Base-by-base conservation (phyloP, 176 grass and related monocot species). In the Musa troglodytarum region DNA sequence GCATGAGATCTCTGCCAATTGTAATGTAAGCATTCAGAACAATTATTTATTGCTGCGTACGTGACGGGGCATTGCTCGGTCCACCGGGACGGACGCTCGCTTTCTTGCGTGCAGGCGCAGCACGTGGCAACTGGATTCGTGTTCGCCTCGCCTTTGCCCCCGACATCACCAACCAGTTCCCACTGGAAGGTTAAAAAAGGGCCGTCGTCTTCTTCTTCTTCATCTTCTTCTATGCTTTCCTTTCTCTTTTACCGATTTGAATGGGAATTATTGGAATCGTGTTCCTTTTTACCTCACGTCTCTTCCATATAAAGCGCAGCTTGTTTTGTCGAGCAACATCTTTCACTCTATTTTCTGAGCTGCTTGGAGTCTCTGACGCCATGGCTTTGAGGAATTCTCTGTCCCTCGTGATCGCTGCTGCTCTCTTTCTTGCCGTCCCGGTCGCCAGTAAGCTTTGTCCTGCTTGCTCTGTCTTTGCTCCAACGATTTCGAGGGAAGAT, bases 351-450 rank as follows among this genome's bases (percentile, higher is more conserved):
- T 29, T 20, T 11, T 71, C 19, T 49, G 11, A 6, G 68, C 28
- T 2, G 15, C 11, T 15, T 62, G 20, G 57, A 62, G 15, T 62
- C 57, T 62, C 57, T n/a, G 9, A 13, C 72, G 17, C 71, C 72
- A 74, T 74, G 72, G 72, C 72, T 25, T 12, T 20, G 53, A 29
- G 72, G 12, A 28, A 8, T 10, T 34, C 21, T 14, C 6, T 57
- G 53, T 56, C 26, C 53, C 12, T 56, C 51, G 22, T 74, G 24
- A 56, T 56, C 25, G 52, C 52, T 14, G 53, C 72, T 19, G 53
- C 53, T 57, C 13, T 74, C 52, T 74, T 74, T 56, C 72, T 74
- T 23, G 53, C 52, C 25, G 23, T 74, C 13, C 53, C 72, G 16
- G 34, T 58, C 14, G 72, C 72, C 53, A 9, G 72, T 74, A 16